These are phyloP conservation scores for Vigna angularis DNA, from an alignment of 306 rosid species.

Conservation along the genomic window DNA sequence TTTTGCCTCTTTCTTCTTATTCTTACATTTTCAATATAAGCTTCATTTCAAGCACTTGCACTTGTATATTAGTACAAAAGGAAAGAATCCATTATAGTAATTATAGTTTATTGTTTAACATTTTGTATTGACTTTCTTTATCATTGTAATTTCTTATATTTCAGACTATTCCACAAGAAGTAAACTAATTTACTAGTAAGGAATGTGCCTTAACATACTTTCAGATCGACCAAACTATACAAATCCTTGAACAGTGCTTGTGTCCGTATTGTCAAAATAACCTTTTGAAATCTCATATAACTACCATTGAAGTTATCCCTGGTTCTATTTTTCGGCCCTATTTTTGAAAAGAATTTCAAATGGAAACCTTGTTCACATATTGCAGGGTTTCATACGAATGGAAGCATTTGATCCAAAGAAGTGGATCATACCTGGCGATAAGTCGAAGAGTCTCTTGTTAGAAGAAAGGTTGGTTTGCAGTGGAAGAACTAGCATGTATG, in stretches of 20 bases:
- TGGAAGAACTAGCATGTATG: constrained; percentile 46
- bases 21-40: neutral
- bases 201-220: too few species aligned
- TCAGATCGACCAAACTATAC: too few species aligned
- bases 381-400: constrained; percentile 70
- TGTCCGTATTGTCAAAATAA: too few species aligned
- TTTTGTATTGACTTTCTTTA: too few species aligned
- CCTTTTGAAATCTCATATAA: neutral
- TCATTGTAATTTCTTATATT: too few species aligned
- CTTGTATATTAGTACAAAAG: neutral
- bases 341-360: neutral
- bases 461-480: constrained; percentile 45
- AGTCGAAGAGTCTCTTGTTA: constrained; percentile 30
- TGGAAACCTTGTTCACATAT: neutral
- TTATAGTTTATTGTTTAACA: too few species aligned
- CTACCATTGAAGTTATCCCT: neutral
- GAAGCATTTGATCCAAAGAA: constrained; percentile 56
- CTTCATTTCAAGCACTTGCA: neutral
- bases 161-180: too few species aligned
- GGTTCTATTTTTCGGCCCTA: neutral
- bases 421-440: constrained; percentile 68
- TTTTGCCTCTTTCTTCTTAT: neutral
- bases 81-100: too few species aligned
- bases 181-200: too few species aligned
- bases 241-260: too few species aligned